These are phyloP conservation scores for Annulohypoxylon moriforme DNA, from an alignment of 495 filamentous ascomycete genomes.

Conservation along the genomic window DNA sequence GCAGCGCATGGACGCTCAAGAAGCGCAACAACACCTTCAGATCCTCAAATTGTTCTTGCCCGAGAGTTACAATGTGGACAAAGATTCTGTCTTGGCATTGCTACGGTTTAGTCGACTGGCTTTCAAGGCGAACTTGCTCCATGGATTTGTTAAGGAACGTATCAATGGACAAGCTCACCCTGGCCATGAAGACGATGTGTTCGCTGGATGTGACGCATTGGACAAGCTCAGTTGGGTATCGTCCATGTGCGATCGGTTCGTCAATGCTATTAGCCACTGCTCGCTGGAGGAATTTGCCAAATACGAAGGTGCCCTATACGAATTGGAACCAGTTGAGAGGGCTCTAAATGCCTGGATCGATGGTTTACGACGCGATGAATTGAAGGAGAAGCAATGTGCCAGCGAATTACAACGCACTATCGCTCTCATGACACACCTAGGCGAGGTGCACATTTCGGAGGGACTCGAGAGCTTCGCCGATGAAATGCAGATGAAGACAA, in stretches of 20 bases:
- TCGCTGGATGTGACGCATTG: conserved; percentile 79
- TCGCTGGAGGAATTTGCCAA: conserved; percentile 78
- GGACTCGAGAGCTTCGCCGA: conserved; percentile 82
- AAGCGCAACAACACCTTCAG: conserved; percentile 86
- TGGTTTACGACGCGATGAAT: conserved; percentile 79
- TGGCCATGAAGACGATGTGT: conserved; percentile 76
- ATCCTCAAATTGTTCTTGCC: conserved; percentile 92
- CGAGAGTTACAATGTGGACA: conserved; percentile 81
- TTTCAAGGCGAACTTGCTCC: conserved; percentile 87
- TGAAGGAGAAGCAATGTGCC: conserved; percentile 85
- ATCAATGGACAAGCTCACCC: conserved; percentile 65
- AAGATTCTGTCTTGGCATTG: conserved; percentile 84
- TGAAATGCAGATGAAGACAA: conserved; percentile 76
- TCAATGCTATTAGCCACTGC: conserved; percentile 79
- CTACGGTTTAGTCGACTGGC: conserved; percentile 87
- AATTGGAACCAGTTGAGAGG: conserved; percentile 92
- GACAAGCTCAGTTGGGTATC: conserved; percentile 89
- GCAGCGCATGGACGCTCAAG: conserved; percentile 85
- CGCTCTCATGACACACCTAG: conserved; percentile 85
- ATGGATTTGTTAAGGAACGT: conserved; percentile 81
- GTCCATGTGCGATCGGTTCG: conserved; percentile 84
- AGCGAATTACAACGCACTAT: conserved; percentile 84
- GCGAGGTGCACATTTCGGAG: conserved; percentile 78
- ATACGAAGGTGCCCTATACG: conserved; percentile 82
- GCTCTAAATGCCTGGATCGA: conserved; percentile 92